These are phyloP conservation scores for Kwoniella sp. DNA, from an alignment of 768 basidiomycete genomes.

Conservation along the genomic window DNA sequence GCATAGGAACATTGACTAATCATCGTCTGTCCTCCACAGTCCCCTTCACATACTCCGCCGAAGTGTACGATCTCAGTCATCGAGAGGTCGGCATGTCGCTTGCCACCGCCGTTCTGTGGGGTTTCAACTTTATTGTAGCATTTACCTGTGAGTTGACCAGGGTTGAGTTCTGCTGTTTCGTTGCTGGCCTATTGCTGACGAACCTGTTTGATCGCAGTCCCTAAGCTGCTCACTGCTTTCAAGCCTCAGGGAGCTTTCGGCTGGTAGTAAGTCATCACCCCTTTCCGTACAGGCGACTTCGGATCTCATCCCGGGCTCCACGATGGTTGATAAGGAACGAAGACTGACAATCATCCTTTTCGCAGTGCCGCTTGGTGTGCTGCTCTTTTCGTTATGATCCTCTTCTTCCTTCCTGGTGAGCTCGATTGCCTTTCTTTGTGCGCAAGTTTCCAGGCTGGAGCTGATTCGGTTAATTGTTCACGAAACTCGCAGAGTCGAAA, in stretches of 20 bases:
- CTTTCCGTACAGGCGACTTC: too few species aligned
- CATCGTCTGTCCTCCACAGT: too few species aligned
- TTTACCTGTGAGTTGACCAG: constrained; percentile 1
- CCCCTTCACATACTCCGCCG: constrained; percentile 61
- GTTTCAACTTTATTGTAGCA: constrained; percentile 7
- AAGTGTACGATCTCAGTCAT: constrained; percentile 82
- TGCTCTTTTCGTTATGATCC: constrained; percentile 13
- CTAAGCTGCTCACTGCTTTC: constrained; percentile 66
- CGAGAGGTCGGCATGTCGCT: constrained; percentile 78
- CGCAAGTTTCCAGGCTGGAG: background rate
- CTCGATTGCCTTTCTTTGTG: background rate
- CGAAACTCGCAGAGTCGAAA: background rate
- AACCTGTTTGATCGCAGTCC: constrained; percentile 56
- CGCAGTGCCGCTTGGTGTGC: background rate
- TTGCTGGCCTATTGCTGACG: too few species aligned
- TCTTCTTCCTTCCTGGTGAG: constrained; percentile 13
- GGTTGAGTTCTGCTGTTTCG: too few species aligned
- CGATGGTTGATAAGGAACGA: background rate
- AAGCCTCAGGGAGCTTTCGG: constrained; percentile 71
- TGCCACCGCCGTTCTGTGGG: constrained; percentile 62
- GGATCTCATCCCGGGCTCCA: constrained; percentile 60
- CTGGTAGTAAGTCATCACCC: background rate
- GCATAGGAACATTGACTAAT: background rate
- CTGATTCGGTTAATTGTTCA: too few species aligned
- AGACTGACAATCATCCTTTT: background rate